These are phyloP conservation scores for Aspergillus ostianus DNA, from an alignment of 495 filamentous ascomycete species.

Conservation along the genomic window DNA sequence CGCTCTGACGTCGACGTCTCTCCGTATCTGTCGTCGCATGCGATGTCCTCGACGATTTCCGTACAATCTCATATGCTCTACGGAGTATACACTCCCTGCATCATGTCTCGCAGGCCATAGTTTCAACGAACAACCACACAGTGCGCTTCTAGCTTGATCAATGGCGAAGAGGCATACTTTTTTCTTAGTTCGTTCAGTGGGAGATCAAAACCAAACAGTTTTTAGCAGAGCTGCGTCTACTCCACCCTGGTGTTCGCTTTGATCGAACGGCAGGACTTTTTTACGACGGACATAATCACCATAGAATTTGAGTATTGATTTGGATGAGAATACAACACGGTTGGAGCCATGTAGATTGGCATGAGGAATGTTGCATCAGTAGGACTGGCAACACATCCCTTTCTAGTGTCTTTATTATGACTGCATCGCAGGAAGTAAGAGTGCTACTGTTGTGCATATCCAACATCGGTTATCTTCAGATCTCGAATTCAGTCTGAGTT, in stretches of 20 bases:
- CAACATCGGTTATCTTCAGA: too few relatives aligned
- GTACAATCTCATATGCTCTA: neutral
- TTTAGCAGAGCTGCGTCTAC: constrained; percentile 57
- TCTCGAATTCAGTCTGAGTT: neutral
- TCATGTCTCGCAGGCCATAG: neutral
- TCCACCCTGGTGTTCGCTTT: constrained; percentile 50
- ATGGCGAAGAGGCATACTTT: constrained; percentile 42
- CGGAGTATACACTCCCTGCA: neutral
- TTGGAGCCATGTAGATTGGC: neutral
- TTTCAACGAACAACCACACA: constrained; percentile 34
- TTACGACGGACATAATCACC: constrained; percentile 46
- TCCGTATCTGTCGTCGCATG: neutral
- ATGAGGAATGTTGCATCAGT: neutral
- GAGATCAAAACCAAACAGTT: constrained; percentile 54
- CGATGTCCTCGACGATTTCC: neutral
- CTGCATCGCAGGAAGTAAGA: too few relatives aligned
- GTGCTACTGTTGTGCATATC: too few relatives aligned
- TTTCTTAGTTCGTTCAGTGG: constrained; percentile 54
- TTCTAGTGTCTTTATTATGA: neutral
- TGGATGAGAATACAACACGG: too few relatives aligned
- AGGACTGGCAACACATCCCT: neutral
- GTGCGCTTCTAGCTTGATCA: constrained; percentile 42
- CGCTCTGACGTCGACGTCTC: neutral
- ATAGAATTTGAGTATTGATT: neutral
- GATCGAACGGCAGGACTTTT: constrained; percentile 51